Base-by-base conservation (phyloP, 805 yeast genomes). In the Pichia manshurica region DNA sequence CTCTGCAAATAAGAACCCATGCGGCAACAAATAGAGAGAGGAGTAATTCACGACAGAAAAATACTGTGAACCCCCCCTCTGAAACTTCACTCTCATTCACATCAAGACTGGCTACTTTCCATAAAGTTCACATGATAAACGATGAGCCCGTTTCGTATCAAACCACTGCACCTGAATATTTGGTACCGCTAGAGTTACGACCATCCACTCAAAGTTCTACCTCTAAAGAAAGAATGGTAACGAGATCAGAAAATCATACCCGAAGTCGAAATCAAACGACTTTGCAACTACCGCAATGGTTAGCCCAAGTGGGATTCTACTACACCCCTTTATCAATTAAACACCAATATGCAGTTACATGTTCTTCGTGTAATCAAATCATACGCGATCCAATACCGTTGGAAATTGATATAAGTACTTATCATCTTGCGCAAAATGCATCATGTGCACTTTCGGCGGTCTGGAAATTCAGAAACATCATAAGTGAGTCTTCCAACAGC, bases 221-320 rank as follows among this genome's bases (percentile, higher is more conserved):
- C 10, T 25, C 21, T 9, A 29, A 17, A 16, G 29, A 25, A 25
- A 25, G 29, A 25, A 7, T 25, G 29, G 29, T 25, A 10, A 25
- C 29, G 29, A 25, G 29, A 10, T 25, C 29, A 8, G 29, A 25
- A 25, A 25, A 8, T 25, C 29, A 25, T 25, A 7, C 7, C 29
- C 29, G 29, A 25, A 25, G 29, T 25, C 29, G 7, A 10, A 25
- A 25, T 10, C 47, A 28, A 38, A 23, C 38, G 15, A 33, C 8
- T 15, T 15, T 39, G n/a, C 48, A 48, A 12, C 3, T 48, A 1
- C 44, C 46, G 5, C 48, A 51, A n/a, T 38, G 40, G 42, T 28
- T 51, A 12, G 34, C 54, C 1, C 45, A 38, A 23, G 31, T 48
- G 21, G 54, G 54, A 6, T 51, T 46, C 34, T 42, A 45, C 19